phyloP scores from a whole-genome alignment of 495 filamentous ascomycete genomes.

The Aspergillus bridgeri region DNA sequence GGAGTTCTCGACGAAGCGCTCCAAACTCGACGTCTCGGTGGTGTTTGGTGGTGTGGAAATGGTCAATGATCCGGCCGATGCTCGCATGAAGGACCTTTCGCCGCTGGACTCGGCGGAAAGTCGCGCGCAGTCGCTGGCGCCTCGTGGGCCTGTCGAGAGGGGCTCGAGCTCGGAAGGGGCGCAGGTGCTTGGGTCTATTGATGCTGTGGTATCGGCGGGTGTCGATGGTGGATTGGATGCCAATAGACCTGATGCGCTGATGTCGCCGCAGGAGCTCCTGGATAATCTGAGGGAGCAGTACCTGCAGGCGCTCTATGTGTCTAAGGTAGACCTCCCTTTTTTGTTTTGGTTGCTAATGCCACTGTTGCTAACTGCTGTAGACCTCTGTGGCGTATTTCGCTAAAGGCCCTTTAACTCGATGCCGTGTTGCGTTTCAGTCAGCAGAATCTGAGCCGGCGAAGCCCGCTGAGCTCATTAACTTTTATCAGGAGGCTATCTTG shows the following conservation, averaged over 20 bases:
- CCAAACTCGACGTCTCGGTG: slow-evolving; percentile 32
- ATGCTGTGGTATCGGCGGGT: not conserved
- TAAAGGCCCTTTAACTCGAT: slow-evolving; percentile 90
- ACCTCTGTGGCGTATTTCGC: slow-evolving; percentile 94
- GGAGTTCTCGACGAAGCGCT: slow-evolving; percentile 18
- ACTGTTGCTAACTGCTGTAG: slow-evolving; percentile 35
- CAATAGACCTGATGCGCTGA: slow-evolving; percentile 29
- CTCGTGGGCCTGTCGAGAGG: slow-evolving; percentile 4
- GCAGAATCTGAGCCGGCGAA: slow-evolving; percentile 41
- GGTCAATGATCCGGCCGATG: slow-evolving; percentile 1
- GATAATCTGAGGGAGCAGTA: slow-evolving; percentile 74
- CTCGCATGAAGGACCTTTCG: slow-evolving; percentile 13
- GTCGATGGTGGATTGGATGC: slow-evolving; percentile 16
- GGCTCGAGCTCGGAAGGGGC: slow-evolving; percentile 10
- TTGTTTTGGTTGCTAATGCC: not conserved
- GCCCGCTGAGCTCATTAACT: slow-evolving; percentile 54
- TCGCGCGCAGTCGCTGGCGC: slow-evolving; percentile 20
- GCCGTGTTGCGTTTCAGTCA: slow-evolving; percentile 69
- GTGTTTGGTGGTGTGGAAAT: slow-evolving; percentile 24
- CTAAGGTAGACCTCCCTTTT: slow-evolving; percentile 56
- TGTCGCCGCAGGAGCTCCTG: slow-evolving; percentile 60
- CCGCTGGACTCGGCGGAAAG: slow-evolving; percentile 24
- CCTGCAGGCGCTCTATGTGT: slow-evolving; percentile 83
- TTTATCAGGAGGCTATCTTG: slow-evolving; percentile 67
- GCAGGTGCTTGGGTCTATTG: not conserved